Conservation (phyloP, 1,284 basidiomycete genomes). For the Pascua guehoae region DNA sequence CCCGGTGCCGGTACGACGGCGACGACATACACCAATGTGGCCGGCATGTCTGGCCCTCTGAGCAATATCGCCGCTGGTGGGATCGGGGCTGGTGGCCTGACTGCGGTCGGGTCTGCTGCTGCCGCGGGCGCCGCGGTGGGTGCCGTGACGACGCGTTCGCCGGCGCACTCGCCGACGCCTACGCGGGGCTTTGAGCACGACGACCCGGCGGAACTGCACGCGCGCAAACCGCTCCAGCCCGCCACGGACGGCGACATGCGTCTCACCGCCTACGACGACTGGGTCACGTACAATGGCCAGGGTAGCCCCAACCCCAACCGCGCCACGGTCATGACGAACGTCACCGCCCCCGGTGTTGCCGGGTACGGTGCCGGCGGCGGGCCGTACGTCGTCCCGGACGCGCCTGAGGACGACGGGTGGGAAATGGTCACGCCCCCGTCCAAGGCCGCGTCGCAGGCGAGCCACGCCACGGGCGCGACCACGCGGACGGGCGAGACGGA, state of each 20-base stretch:
- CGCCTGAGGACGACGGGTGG: too few species aligned
- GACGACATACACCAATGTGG: background rate
- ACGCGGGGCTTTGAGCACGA: background rate
- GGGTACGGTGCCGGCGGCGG: background rate
- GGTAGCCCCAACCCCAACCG: background rate
- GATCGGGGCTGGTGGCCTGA: too few species aligned
- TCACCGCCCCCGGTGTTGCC: background rate
- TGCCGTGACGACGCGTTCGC: background rate
- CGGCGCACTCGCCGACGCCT: background rate
- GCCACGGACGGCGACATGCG: slow-evolving; percentile 4
- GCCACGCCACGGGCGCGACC: too few species aligned
- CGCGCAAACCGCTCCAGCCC: background rate
- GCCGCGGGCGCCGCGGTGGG: too few species aligned
- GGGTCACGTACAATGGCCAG: slow-evolving; percentile 6
- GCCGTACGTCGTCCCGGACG: too few species aligned
- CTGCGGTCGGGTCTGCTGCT: too few species aligned
- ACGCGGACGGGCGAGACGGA: too few species aligned
- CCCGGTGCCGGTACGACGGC: background rate
- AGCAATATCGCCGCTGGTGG: background rate
- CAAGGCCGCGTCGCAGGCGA: too few species aligned
- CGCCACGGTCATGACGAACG: background rate
- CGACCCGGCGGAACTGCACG: slow-evolving; percentile 9
- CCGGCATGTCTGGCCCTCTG: background rate
- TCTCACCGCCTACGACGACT: slow-evolving; percentile 11
- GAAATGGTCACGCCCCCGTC: too few species aligned